Evolutionary conservation across 2,329 filamentous ascomycete species (phyloP).

Genomic region (Phaeosphaeriaceae sp.): DNA sequence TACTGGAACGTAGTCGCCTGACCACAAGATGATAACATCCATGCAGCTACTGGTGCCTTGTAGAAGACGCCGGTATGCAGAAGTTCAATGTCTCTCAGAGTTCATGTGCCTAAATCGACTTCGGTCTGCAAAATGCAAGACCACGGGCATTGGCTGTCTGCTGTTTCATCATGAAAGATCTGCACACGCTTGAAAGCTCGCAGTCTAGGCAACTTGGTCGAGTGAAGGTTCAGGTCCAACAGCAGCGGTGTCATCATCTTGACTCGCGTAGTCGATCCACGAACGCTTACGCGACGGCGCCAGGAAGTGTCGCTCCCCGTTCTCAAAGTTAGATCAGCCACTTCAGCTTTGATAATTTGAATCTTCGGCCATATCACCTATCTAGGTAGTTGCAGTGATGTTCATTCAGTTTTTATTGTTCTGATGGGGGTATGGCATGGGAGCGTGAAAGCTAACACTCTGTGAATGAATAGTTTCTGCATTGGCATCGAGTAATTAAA

Average conservation of each 20-base stretch:
- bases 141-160: too few relatives aligned
- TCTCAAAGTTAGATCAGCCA: conserved; percentile 3
- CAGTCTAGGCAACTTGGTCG: background rate
- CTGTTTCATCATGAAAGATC: too few relatives aligned
- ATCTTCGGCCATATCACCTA: background rate
- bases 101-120: too few relatives aligned
- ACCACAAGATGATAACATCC: background rate
- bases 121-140: too few relatives aligned
- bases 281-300: background rate
- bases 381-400: background rate
- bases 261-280: background rate
- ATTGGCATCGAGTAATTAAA: too few relatives aligned
- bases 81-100: too few relatives aligned
- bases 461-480: background rate
- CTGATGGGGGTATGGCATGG: too few relatives aligned
- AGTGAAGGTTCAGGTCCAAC: background rate
- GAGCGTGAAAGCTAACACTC: too few relatives aligned
- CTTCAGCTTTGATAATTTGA: background rate
- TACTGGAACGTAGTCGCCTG: background rate
- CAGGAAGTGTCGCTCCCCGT: background rate
- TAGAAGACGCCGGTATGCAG: too few relatives aligned
- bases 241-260: background rate
- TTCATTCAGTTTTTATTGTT: too few relatives aligned
- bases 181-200: too few relatives aligned
- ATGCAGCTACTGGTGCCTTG: background rate